Evolutionary conservation across 805 yeast species (phyloP), one percentile per base, ranked within the genome.

Genomic region (Kuraishia molischiana): DNA sequence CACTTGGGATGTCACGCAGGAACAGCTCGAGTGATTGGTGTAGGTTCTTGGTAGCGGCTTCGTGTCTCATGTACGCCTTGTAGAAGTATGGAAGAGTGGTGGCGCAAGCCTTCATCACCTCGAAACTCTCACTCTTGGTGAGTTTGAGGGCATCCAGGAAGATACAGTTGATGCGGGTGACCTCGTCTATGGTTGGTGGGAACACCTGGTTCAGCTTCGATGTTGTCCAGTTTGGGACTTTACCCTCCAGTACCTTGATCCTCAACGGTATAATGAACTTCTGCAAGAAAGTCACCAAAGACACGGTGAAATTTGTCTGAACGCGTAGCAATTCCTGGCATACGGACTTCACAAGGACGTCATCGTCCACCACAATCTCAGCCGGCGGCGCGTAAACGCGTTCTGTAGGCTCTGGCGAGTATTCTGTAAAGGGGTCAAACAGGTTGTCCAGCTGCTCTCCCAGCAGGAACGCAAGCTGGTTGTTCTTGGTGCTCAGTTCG

Each of bases 171-270:
- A 90, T 79, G 50, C 97, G 69, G 9, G 95, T 84, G 14, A 90
- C 79, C 60, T 90, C 97, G 58, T 90, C 97, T 15, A 90, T 82
- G 0, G 97, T 90, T 1, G 97, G 97, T 2, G 97, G 97, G 51
- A 90, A 87, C 1, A 86, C 68, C 35, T 77, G 67, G 55, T 90
- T 89, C 24, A 89, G 66, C 46, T 77, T 75, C 2, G 79, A 57
- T 2, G 83, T 77, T 1, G 85, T 77, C 31, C 74, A 53, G 9
- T 67, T 67, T 3, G 69, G 63, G 4, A 77, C 55, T 29, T 69
- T 68, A 1, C 71, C 71, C 38, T 75, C 69, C 24, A 85, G 56
- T 1, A 82, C 86, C 40, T 69, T 68, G 13, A 83, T 74, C 46
- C 97, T 68, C 28, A 87, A 56, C 0, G 95, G 94, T 19, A 87